Conservation (phyloP, 805 yeast species). For the Cyberlindnera mrakii region DNA sequence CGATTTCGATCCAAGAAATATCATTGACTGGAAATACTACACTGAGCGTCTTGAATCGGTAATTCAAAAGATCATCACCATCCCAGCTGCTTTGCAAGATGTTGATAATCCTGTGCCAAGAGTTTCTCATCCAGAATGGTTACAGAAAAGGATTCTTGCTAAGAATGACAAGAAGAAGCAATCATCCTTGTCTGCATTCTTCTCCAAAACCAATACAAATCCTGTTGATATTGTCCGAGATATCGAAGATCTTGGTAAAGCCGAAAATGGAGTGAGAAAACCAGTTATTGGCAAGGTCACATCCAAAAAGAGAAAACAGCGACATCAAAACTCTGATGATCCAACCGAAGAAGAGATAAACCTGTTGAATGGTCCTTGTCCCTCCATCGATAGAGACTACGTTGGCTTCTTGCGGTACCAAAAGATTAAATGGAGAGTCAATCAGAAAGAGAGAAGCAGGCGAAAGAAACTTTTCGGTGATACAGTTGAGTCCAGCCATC, state of each 20-base stretch:
- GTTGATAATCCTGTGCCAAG: slow-evolving; percentile 90
- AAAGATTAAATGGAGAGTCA: slow-evolving; percentile 83
- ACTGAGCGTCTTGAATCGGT: slow-evolving; percentile 87
- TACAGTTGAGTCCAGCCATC: slow-evolving; percentile 41
- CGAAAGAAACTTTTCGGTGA: slow-evolving; percentile 77
- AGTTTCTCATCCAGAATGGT: slow-evolving; percentile 93
- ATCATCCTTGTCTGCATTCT: slow-evolving; percentile 53
- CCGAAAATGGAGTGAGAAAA: slow-evolving; percentile 20
- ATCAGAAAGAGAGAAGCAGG: slow-evolving; percentile 63
- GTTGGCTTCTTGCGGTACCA: slow-evolving; percentile 64
- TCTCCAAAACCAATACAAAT: slow-evolving; percentile 39
- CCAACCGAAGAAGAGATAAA: slow-evolving; percentile 46
- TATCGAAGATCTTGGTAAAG: slow-evolving; percentile 65
- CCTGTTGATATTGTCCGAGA: slow-evolving; percentile 46
- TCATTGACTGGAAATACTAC: slow-evolving; percentile 92
- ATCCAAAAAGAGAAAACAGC: slow-evolving; percentile 27
- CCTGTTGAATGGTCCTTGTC: slow-evolving; percentile 48
- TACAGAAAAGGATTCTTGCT: slow-evolving; percentile 53
- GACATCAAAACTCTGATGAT: slow-evolving; percentile 26
- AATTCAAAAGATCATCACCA: slow-evolving; percentile 88
- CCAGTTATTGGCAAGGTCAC: slow-evolving; percentile 32
- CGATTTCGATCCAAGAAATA: slow-evolving; percentile 79
- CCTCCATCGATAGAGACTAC: slow-evolving; percentile 63
- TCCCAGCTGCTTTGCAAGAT: slow-evolving; percentile 94
- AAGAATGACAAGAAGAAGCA: slow-evolving; percentile 70